Evolutionary conservation across 2,329 filamentous ascomycete species (phyloP), one percentile per base, ranked within the genome.

Genomic region (Aspergillus sp.): DNA sequence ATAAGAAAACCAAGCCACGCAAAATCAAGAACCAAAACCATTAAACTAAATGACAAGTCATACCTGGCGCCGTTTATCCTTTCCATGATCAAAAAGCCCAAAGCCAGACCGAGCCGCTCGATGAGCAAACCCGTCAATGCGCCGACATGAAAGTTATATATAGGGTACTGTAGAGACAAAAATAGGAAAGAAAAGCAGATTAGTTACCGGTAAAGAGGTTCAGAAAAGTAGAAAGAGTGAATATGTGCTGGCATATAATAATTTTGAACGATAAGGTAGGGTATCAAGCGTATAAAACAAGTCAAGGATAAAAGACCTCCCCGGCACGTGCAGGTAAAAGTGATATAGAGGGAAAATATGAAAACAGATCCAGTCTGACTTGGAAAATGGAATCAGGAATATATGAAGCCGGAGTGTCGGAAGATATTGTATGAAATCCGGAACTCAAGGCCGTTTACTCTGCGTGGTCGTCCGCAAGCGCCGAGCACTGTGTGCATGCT

Each of bases 211-310:
- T 11, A 11, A 45, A 21, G 21, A 7, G 15, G 21, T 6, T 45
- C 43, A 8, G 4, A n/a, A 19, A 48, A 19, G 51, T 24, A 50
- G 35, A 53, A 35, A n/a, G 49, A 43, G 41, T 41, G 8, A 40
- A 47, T 40, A 39, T 52, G n/a, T 31, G 7, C 23, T 27, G 14
- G 44, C 31, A 17, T n/a, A 21, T 21, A 9, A 21, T 48, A 35
- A 19, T 35, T 19, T 33, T 23, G 44, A 48, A 48, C 6, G 15
- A 48, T 33, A 35, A 33, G 46, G 46, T 48, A 23, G 52, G 52
- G 52, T 54, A 54, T 54, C 52, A 54, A 39, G 52, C 21, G 44
- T 40, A 54, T 40, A 35, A 14, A 35, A 19, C 24, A 35, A 33
- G n/a, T 48, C n/a, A 46, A 39, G 40, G 27, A 46, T 17, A n/a